Base-by-base conservation (phyloP, 108 stramenopile genomes). In the Pseudonitzschia multistriata region DNA sequence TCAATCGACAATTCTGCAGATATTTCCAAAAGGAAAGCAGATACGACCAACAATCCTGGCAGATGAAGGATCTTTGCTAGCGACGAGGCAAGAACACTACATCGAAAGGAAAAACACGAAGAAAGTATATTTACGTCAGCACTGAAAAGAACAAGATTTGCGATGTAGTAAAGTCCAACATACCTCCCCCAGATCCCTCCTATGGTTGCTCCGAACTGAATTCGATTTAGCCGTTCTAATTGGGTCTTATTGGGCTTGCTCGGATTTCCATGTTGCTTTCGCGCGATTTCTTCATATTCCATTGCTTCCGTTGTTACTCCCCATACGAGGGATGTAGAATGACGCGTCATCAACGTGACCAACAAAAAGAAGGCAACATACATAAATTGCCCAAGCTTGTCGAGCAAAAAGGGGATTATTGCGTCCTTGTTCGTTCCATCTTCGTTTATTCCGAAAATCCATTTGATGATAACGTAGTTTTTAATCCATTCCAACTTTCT, bases 281-380 rank as follows among this genome's bases (percentile, higher is more conserved):
- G 47, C 21, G 88, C 88, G 14, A 76, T 79, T 62, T 95, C 90
- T 81, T 95, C 91, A 50, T 91, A 95, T 71, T 92, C 94, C 94
- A 95, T 92, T 19, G 91, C 94, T 80, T 95, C 91, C 8, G 81
- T 85, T 17, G 91, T 91, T 28, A 95, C 94, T 5, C 91, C 94
- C 94, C 94, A 95, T 21, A 92, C 88, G 19, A 95, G 66, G 17
- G 81, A 83, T 14, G 89, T 67, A 4, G 91, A 89, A 71, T 95
- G 94, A 42, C 92, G 66, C 68, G 92, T 95, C 90, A 95, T 90
- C 68, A 95, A 64, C 56, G 91, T 89, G 0, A 92, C 87, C 24
- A 90, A 83, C 19, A 95, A 67, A 55, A 89, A 95, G 72, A 95
- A 95, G 77, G 87, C 84, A 65, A 92, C 81, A 67, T 92, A 92